Base-by-base conservation (phyloP, 768 basidiomycete genomes). In the Naganishia kalamii region DNA sequence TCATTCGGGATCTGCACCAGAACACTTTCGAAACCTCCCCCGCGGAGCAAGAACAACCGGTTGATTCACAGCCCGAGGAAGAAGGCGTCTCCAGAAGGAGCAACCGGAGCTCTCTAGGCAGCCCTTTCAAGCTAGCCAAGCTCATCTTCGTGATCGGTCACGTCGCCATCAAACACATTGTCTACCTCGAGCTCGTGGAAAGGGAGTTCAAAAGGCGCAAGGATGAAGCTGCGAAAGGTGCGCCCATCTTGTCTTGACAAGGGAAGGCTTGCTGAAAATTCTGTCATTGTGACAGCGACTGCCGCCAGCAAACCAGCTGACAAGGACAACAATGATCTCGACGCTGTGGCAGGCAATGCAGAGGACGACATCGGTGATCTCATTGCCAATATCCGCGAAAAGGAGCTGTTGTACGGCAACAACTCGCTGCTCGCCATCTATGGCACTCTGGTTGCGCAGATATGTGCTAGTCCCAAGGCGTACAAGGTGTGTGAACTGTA, bases 281-380 rank as follows among this genome's bases (percentile, higher is more conserved):
- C 8, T 41, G n/a, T 23, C 21, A 61, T 35, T 66, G 13, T 0
- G 70, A 85, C 84, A 71, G 88, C 86, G 54, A 90, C 89, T 73
- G 81, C 73, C 11, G 74, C 73, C 5, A 70, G 69, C 30, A 73
- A 81, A 69, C 80, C 80, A 29, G 75, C 77, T 8, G 77, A 83
- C 37, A 89, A 82, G 65, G 79, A 83, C 41, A 82, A 80, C 17
- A 92, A 96, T 73, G 96, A 99, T 74, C 85, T 98, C 0, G 96
- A 99, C 69, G 92, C 94, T 71, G 94, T 98, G 11, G 92, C 89
- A 8, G 96, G 96, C 6, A 94, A 93, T 72, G 92, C 92, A 4
- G 96, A 99, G 76, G 96, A 99, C 74, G 96, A 99, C 72, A 94
- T 97, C 70, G 96, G 92, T 15, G 96, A 99, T 65, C 84, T 88